A percentile compares a stretch with the other conserved stretches of the same genome.
Evolutionary conservation across 2,329 filamentous ascomycete genomes (phyloP).

Genomic region (Lachnellula hyalina): DNA sequence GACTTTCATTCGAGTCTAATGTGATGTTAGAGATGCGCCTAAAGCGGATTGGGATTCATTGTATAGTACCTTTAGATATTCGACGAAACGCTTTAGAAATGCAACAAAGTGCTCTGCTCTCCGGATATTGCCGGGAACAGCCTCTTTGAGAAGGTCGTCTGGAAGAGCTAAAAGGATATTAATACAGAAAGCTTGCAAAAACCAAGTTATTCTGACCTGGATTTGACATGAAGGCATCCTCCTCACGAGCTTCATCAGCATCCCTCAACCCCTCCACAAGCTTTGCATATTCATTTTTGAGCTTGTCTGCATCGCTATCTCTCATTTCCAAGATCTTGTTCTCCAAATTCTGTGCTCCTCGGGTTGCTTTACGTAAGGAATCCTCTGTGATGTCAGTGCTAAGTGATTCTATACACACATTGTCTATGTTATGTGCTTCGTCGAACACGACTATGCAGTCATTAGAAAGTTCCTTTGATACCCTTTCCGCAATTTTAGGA

Average conservation of each 20-base stretch:
- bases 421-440: conserved; percentile 98
- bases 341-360: conserved; percentile 87
- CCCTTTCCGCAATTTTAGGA: conserved; percentile 84
- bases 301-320: conserved; percentile 86
- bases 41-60: not conserved
- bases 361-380: conserved; percentile 81
- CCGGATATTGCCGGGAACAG: conserved; percentile 92
- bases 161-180: conserved; percentile 59
- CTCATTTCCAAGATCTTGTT: conserved; percentile 91
- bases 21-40: conserved; percentile 7
- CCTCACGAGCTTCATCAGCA: conserved; percentile 81
- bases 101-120: conserved; percentile 93
- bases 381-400: conserved; percentile 97
- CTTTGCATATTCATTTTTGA: conserved; percentile 93
- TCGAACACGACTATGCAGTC: conserved; percentile 99
- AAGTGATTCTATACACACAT: conserved; percentile 95
- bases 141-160: conserved; percentile 90
- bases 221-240: conserved; percentile 97
- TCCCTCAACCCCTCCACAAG: conserved; percentile 86
- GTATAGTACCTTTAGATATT: conserved; percentile 72
- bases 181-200: not conserved
- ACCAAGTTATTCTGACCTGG: conserved; percentile 42
- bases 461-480: conserved; percentile 87
- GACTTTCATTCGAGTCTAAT: conserved; percentile 91
- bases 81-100: conserved; percentile 93